Evolutionary conservation across 305 asterid genomes (phyloP).

Genomic region (Fraxinus albicans): DNA sequence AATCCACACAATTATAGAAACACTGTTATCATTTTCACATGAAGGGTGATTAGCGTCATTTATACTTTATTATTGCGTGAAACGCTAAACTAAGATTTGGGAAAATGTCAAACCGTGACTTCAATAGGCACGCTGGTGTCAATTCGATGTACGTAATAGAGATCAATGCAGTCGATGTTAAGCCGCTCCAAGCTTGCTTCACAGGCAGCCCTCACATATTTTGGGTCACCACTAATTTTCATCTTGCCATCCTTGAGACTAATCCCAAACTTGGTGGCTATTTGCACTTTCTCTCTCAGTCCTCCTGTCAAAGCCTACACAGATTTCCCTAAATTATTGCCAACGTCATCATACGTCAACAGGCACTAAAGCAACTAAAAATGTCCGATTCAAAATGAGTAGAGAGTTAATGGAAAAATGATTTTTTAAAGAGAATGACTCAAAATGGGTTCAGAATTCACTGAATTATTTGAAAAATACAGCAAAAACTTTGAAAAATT

Average conservation of each 20-base stretch:
- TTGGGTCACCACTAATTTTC: conserved; percentile 38
- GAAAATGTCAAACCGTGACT: conserved; percentile 36
- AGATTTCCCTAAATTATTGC: background rate
- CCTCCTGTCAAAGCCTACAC: conserved; percentile 37
- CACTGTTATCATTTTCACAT: background rate
- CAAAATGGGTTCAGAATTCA: background rate
- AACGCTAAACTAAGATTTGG: background rate
- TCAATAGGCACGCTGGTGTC: conserved; percentile 46
- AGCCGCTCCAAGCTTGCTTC: conserved; percentile 57
- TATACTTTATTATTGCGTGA: background rate
- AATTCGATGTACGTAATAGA: conserved; percentile 45
- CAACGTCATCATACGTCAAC: background rate
- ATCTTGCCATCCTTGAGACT: conserved; percentile 10
- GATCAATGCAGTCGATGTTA: conserved; percentile 44
- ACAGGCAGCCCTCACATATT: conserved; percentile 41
- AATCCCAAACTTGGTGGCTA: conserved; percentile 37
- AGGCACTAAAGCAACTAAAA: background rate
- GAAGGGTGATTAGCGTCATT: background rate
- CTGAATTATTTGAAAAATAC: background rate
- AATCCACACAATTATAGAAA: background rate
- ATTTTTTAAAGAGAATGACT: no score
- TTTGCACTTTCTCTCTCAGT: conserved; percentile 30
- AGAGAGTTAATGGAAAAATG: no score
- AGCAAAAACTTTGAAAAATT: background rate
- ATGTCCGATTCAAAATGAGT: no score